Evolutionary conservation across 257 asterid species (phyloP).

Genomic region (Gentiana dahurica): DNA sequence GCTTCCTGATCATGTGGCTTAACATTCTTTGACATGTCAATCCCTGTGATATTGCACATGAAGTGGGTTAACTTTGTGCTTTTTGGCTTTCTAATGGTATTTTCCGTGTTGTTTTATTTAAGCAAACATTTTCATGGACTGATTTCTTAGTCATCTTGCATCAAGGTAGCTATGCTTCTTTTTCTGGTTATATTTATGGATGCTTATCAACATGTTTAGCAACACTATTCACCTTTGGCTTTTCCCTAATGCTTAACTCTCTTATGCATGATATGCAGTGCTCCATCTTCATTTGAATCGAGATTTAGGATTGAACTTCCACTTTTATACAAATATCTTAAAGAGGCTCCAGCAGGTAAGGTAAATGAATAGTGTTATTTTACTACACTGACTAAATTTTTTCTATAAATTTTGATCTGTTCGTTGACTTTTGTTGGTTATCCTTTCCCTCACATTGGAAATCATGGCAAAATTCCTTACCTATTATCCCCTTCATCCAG

Average conservation of each 20-base stretch:
- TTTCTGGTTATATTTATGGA: no score
- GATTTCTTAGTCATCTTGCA: no score
- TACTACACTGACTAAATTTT: no score
- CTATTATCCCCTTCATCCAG: not conserved
- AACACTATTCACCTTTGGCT: not conserved
- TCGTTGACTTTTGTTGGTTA: not conserved
- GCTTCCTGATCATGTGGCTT: no score
- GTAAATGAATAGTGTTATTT: constrained; percentile 19
- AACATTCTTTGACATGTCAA: no score
- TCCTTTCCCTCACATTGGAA: not conserved
- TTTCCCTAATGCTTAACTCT: constrained; percentile 13
- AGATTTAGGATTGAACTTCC: constrained; percentile 63
- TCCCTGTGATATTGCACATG: no score
- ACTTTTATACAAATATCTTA: constrained; percentile 65
- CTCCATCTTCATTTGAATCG: constrained; percentile 88
- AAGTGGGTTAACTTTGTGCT: no score
- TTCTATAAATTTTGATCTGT: not conserved
- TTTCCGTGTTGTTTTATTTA: no score
- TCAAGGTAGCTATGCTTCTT: no score
- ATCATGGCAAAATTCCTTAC: not conserved
- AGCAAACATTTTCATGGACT: no score
- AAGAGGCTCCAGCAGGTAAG: constrained; percentile 69
- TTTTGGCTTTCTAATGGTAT: no score
- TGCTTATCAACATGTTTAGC: not conserved
- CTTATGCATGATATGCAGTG: constrained; percentile 37